Evolutionary conservation across 2,329 filamentous ascomycete species (phyloP).

Genomic region (Fusarium sp.): DNA sequence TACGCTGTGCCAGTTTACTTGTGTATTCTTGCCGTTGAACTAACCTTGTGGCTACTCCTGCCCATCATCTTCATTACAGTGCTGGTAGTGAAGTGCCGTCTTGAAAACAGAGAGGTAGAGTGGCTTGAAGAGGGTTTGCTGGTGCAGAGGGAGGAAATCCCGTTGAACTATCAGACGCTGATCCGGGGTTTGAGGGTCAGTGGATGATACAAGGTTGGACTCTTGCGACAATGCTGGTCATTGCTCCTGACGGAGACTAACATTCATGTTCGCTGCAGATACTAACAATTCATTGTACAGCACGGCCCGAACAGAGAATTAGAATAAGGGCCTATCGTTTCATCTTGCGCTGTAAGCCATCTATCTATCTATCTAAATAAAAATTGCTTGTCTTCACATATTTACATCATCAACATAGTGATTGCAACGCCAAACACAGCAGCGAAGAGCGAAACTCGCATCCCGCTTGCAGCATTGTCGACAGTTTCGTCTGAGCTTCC

Average conservation of each 20-base stretch:
- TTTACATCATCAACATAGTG: slow-evolving; percentile 36
- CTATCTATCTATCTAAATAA: background rate
- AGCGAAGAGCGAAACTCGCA: slow-evolving; percentile 20
- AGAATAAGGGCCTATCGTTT: background rate
- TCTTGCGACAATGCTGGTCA: background rate
- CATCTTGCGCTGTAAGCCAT: slow-evolving; percentile 12
- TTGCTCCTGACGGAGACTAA: background rate
- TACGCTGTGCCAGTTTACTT: slow-evolving; percentile 37
- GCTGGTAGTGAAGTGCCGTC: slow-evolving; percentile 12
- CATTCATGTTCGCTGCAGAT: background rate
- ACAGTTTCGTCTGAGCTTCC: slow-evolving; percentile 5
- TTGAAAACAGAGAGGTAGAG: slow-evolving; percentile 18
- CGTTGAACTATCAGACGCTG: slow-evolving; percentile 13
- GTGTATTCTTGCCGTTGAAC: slow-evolving; percentile 22
- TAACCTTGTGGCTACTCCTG: slow-evolving; percentile 35
- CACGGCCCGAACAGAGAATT: background rate
- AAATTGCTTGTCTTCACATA: slow-evolving; percentile 2
- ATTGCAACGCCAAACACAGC: slow-evolving; percentile 23
- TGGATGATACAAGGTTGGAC: background rate
- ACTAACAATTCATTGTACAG: slow-evolving; percentile 1
- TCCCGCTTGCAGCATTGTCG: slow-evolving; percentile 15
- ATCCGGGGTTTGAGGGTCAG: background rate
- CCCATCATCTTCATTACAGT: slow-evolving; percentile 26
- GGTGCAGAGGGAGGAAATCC: slow-evolving; percentile 20
- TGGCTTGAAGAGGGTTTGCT: slow-evolving; percentile 33